Evolutionary conservation across 2,329 filamentous ascomycete genomes (phyloP), one percentile per base, ranked within the genome.

Genomic region (Lecanicillium sp.): DNA sequence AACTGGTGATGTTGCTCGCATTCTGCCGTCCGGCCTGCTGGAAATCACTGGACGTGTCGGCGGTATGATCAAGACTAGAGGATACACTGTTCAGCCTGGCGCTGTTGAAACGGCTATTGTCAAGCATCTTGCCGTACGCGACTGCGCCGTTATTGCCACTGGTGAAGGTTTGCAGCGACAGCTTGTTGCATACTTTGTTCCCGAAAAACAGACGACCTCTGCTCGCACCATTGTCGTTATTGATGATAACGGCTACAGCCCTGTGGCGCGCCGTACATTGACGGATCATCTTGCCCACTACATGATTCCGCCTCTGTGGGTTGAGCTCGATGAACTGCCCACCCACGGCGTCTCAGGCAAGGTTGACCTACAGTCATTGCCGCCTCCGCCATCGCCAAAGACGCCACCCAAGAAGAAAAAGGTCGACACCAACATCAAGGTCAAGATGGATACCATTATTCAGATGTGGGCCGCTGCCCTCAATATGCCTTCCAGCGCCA

Each of bases 341-440:
- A 88, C 83, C 0, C 80, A 87, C 48, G 78, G 76, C 35, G 85
- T 90, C 2, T 89, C 84, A 12, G 85, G 85, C 15, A 90, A 90
- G 61, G 77, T 80, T 15, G 81, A 90, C 49, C 66, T 84, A 40
- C 85, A 85, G 56, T 68, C 72, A 11, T 68, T 90, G 12, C 85
- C 85, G 19, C 64, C 76, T 1, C 83, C 83, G 1, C 73, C 70
- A 2, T 70, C 64, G 4, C 67, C 74, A 3, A 71, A 64, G 45
- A 63, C 66, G 3, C 62, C 65, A 5, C 54, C 51, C 29, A 54
- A 55, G 13, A 49, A 58, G 14, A 56, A 53, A 17, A 71, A 71
- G 42, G 63, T 57, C 29, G 65, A 71, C 32, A 68, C 68, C 12
- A 73, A 82, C 45, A 78, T 80, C 41, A 75, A 76, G 12, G 79